Evolutionary conservation across 352 stramenopile species (phyloP), one percentile per base, ranked within the genome.

Genomic region (Phytophthora fragariaefolia): DNA sequence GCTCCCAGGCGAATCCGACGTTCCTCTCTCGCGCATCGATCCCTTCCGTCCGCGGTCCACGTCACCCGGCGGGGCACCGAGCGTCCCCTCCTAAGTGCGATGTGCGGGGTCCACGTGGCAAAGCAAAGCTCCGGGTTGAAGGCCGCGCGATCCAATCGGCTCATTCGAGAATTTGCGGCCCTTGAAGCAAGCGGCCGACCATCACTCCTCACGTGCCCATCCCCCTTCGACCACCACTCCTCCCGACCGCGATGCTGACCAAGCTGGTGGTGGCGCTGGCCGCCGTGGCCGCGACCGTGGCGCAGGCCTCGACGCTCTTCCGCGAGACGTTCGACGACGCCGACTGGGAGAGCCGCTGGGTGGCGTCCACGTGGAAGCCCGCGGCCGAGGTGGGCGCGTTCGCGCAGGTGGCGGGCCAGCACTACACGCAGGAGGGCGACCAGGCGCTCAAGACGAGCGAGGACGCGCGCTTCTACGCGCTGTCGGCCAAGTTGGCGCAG

Each of bases 391-490:
- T 99, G 62, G 97, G 97, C 70, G 79, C 89, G 66, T 99, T 98
- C 89, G 86, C 89, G 58, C 97, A 97, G 74, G 98, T 97, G 32
- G 70, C 85, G 15, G 97, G 97, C 51, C 75, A 98, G 73, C 97
- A 92, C 82, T 98, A 96, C 73, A 89, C 72, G n/a, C 87, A 97
- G 71, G 79, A 81, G 8, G 66, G 59, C 28, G 91, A 98, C 80
- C 98, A 99, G 77, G 98, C 93, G 53, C 97, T 99, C 69, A 88
- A 99, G 88, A 93, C 83, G 59, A 85, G 79, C 62, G 74, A 98
- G 64, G 96, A 99, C 71, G 96, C 95, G 48, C 91, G 96, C 58
- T 99, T 99, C 83, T 99, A 99, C 83, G 97, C 95, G 36, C 83
- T 99, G 40, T 96, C 93, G 52, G 95, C 97, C 68, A 97, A 97